These are phyloP conservation scores for Rhizophagus sp. DNA, from an alignment of 192 early-diverging fungal species.

Conservation along the genomic window DNA sequence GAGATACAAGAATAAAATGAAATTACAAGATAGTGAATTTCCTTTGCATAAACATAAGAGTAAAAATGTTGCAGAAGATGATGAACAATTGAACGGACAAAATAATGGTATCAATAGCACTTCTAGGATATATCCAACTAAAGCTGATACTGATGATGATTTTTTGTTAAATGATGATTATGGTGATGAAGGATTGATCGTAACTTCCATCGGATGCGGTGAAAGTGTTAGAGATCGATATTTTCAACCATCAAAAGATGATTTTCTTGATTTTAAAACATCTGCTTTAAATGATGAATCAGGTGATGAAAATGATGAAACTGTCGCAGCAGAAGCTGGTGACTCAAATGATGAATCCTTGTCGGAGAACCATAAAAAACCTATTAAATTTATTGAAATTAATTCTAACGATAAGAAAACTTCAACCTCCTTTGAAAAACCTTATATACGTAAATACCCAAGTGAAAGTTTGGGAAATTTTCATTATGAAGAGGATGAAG, in stretches of 20 bases:
- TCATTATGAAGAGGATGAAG: not conserved
- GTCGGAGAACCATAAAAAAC: not conserved
- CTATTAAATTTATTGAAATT: not conserved
- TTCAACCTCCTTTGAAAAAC: not conserved
- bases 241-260: conserved; percentile 12
- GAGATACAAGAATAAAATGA: not conserved
- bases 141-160: not conserved
- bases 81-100: not conserved
- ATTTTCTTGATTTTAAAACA: not conserved
- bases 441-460: not conserved
- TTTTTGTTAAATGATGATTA: not conserved
- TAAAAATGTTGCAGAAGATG: not conserved
- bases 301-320: not conserved
- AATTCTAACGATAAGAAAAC: not conserved
- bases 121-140: not conserved
- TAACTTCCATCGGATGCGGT: conserved; percentile 10
- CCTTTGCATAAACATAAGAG: conserved; percentile 12
- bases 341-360: not conserved
- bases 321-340: not conserved
- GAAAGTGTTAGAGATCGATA: conserved; percentile 10
- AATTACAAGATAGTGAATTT: not conserved
- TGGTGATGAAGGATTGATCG: not conserved
- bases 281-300: not conserved
- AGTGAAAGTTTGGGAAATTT: not conserved
- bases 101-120: not conserved